These are phyloP conservation scores for Petunia secreta DNA, from an alignment of 257 asterid genomes.

Conservation along the genomic window DNA sequence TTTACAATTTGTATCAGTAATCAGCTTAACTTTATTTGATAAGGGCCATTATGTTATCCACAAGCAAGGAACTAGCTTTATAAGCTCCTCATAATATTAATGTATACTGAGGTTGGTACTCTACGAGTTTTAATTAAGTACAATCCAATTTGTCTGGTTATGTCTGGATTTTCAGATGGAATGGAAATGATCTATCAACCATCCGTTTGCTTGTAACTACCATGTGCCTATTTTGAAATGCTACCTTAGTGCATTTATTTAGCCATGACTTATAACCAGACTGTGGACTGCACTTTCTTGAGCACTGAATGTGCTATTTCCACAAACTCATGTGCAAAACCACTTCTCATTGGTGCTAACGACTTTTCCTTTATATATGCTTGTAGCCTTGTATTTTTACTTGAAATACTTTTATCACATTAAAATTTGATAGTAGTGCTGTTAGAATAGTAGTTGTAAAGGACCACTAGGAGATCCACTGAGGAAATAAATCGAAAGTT, in stretches of 20 bases:
- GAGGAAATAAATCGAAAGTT: background rate
- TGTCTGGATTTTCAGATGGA: background rate
- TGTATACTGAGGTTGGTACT: background rate
- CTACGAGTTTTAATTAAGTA: background rate
- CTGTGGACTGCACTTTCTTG: slow-evolving; percentile 10
- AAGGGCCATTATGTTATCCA: background rate
- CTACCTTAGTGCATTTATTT: slow-evolving; percentile 31
- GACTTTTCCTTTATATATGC: background rate
- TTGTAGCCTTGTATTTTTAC: background rate
- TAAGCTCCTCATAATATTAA: background rate
- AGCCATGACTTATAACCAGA: slow-evolving; percentile 26
- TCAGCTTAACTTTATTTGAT: slow-evolving; percentile 1
- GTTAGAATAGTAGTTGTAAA: background rate
- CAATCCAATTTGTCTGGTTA: background rate
- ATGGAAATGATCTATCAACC: slow-evolving; percentile 5
- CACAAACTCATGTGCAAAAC: slow-evolving; percentile 1
- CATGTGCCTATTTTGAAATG: slow-evolving; percentile 39
- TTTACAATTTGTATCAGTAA: background rate
- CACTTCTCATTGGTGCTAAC: background rate
- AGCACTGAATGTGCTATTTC: slow-evolving; percentile 21
- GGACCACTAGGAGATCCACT: background rate
- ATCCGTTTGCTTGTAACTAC: slow-evolving; percentile 32
- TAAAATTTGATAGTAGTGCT: background rate
- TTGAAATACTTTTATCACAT: background rate
- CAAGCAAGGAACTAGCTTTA: background rate